phyloP scores from a whole-genome alignment of 176 grass and related monocot species.

The Aegilops longissima region DNA sequence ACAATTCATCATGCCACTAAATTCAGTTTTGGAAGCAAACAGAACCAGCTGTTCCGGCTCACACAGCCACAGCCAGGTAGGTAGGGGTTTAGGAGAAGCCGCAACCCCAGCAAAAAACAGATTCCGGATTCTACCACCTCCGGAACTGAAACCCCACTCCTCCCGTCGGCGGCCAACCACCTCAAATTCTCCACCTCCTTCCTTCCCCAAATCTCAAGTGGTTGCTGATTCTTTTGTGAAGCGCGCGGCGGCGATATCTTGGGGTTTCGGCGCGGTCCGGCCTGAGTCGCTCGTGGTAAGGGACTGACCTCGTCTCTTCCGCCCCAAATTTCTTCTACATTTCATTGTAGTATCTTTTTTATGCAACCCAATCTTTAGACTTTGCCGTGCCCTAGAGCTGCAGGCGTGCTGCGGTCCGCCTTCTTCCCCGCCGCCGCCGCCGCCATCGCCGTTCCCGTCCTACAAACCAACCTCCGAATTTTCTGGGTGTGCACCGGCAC shows the following conservation, averaged over 20 bases:
- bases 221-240: background rate
- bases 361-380: background rate
- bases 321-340: background rate
- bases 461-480: background rate
- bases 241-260: background rate
- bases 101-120: background rate
- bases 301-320: background rate
- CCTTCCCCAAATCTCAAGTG: conserved; percentile 1
- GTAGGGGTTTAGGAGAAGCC: conserved; percentile 13
- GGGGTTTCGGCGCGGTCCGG: background rate
- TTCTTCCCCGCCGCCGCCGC: background rate
- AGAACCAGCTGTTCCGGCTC: conserved; percentile 5
- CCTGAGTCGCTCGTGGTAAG: conserved; percentile 18
- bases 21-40: background rate
- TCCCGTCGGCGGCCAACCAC: background rate
- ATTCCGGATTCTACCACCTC: conserved; percentile 28
- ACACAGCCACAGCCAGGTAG: background rate
- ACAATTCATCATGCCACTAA: too few species aligned
- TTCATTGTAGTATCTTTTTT: background rate
- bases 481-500: background rate
- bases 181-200: background rate
- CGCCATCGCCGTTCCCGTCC: background rate
- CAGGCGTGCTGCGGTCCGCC: background rate
- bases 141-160: conserved; percentile 8
- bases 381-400: background rate